Base-by-base conservation (phyloP, 2,329 filamentous ascomycete species). In the Cladosporium colombiae region DNA sequence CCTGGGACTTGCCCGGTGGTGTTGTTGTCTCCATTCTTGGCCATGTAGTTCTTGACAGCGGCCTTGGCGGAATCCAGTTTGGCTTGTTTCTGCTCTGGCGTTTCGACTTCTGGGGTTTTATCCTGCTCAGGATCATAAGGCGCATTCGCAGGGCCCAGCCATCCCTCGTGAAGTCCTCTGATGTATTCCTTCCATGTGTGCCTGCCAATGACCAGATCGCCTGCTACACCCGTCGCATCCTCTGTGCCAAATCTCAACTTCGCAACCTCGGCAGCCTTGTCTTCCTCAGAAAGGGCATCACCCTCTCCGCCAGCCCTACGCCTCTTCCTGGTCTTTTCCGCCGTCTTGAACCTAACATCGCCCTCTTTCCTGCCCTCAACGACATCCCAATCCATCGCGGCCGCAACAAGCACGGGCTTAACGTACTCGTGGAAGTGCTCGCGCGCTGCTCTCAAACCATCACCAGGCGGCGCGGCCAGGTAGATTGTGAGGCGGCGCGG, bases 131-230 rank as follows among this genome's bases (percentile, higher is more conserved):
- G 66, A 16, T 71, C 68, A 62, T 73, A 70, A 1, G 90, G 90
- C 65, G 87, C 79, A 66, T 90, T 86, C 52, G 96, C 81, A 8
- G 95, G 93, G 0, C 95, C 94, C 27, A 99, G 81, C 94, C 95
- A 99, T 65, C 95, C 95, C 79, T 99, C 95, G 76, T 99, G 95
- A 70, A 98, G 76, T 55, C 95, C 95, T 66, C 93, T 86, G 27
- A 98, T 82, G 77, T 98, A 99, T 79, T 99, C 95, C 80, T 97
- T 99, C 95, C 95, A 99, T 11, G 94, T 89, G 76, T 97, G 91
- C 65, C 94, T 84, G 14, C 95, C 95, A 72, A 99, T 87, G 21
- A 98, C 88, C 61, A 99, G 84, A 75, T 98, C 94, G 53, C 95
- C 95, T 68, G 86, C 85, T 25, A 90, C 82, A 11, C 91, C 93